These are phyloP conservation scores for Cyclocybe aegerita DNA, from an alignment of 768 basidiomycete genomes.

Conservation along the genomic window DNA sequence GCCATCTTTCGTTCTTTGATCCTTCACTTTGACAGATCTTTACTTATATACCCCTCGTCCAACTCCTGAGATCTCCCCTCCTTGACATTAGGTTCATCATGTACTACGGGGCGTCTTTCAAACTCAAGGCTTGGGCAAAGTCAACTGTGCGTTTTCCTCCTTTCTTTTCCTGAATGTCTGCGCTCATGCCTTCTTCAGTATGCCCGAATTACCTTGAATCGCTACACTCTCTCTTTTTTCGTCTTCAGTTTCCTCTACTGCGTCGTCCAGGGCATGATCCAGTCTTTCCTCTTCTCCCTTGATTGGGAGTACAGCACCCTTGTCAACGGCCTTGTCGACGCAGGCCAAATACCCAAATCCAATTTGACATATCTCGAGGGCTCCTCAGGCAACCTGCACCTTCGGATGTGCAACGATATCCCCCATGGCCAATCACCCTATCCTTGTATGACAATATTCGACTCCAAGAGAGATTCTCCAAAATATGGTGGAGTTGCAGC, in stretches of 20 bases:
- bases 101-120: too few relatives aligned
- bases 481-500: neutral
- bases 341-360: constrained; percentile 30
- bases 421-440: constrained; percentile 31
- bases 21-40: neutral
- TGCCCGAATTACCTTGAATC: constrained; percentile 36
- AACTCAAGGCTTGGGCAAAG: constrained; percentile 14
- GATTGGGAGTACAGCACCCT: constrained; percentile 41
- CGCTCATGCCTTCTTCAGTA: constrained; percentile 23
- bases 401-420: constrained; percentile 46
- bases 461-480: constrained; percentile 17
- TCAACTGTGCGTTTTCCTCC: constrained; percentile 12
- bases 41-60: neutral
- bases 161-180: neutral
- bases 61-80: neutral
- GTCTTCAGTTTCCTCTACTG: constrained; percentile 50
- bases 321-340: constrained; percentile 34
- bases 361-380: constrained; percentile 39
- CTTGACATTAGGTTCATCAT: too few relatives aligned
- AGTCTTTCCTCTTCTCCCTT: constrained; percentile 44
- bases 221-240: constrained; percentile 47
- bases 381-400: constrained; percentile 21
- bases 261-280: constrained; percentile 50
- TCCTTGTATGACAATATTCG: constrained; percentile 37
- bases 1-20: neutral